A percentile compares a stretch with the other conserved stretches of the same genome.
phyloP scores from a whole-genome alignment of 495 filamentous ascomycete species.

The Xylaria bambusicola region DNA sequence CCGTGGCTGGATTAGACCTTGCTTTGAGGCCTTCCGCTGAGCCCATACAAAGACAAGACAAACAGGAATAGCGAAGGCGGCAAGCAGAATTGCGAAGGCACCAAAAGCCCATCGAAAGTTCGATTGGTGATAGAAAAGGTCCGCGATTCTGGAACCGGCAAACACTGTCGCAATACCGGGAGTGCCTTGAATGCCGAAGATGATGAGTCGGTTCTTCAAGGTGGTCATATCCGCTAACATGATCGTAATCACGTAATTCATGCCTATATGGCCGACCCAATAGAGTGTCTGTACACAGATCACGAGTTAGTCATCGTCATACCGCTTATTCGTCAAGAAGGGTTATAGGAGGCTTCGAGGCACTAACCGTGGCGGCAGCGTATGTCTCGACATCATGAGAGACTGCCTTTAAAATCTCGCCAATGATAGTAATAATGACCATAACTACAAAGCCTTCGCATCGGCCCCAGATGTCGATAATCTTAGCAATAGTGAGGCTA shows the following conservation, averaged over 20 bases:
- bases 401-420: slow-evolving; percentile 46
- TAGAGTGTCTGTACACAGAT: too few relatives aligned
- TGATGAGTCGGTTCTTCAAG: slow-evolving; percentile 57
- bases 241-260: slow-evolving; percentile 56
- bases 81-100: slow-evolving; percentile 54
- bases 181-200: slow-evolving; percentile 56
- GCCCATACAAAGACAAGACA: slow-evolving; percentile 50
- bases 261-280: slow-evolving; percentile 40
- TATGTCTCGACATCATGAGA: slow-evolving; percentile 41
- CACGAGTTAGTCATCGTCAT: too few relatives aligned
- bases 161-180: slow-evolving; percentile 62
- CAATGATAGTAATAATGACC: slow-evolving; percentile 31
- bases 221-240: slow-evolving; percentile 63
- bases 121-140: slow-evolving; percentile 19
- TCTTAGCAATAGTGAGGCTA: slow-evolving; percentile 59
- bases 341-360: too few relatives aligned
- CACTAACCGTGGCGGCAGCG: not conserved
- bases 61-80: slow-evolving; percentile 52
- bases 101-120: slow-evolving; percentile 63
- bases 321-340: too few relatives aligned
- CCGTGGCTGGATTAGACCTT: slow-evolving; percentile 29
- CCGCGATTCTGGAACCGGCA: slow-evolving; percentile 23
- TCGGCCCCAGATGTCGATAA: slow-evolving; percentile 60
- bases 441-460: slow-evolving; percentile 37
- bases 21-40: slow-evolving; percentile 49